Evolutionary conservation across 768 basidiomycete species (phyloP).

Genomic region (Mycena capillaripes): DNA sequence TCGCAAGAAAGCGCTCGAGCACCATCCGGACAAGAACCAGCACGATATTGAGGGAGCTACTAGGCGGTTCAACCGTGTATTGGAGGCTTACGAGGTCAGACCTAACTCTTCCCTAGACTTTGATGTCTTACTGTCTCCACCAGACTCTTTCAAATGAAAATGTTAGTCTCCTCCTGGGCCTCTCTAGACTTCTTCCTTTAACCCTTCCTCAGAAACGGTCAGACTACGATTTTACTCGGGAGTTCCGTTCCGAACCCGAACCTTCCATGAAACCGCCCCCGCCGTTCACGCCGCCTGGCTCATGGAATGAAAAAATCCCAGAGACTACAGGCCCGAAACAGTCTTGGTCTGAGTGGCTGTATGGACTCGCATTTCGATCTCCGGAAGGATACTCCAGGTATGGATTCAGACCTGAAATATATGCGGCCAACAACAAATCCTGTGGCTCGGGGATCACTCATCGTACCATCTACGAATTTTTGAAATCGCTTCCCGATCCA

Average conservation of each 20-base stretch:
- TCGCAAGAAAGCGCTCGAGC: slow-evolving; percentile 72
- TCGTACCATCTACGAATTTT: background rate
- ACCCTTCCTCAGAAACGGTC: slow-evolving; percentile 10
- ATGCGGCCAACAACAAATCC: background rate
- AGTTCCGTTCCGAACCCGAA: background rate
- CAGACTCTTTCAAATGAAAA: slow-evolving; percentile 35
- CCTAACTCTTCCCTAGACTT: too few relatives aligned
- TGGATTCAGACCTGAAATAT: slow-evolving; percentile 12
- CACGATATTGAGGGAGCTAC: slow-evolving; percentile 77
- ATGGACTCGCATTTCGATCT: background rate
- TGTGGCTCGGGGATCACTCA: background rate
- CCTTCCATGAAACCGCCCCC: background rate
- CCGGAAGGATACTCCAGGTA: background rate
- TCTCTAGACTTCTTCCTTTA: background rate
- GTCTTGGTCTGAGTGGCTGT: slow-evolving; percentile 26
- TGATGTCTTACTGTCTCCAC: background rate
- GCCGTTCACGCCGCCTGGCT: slow-evolving; percentile 11
- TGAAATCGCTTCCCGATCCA: background rate
- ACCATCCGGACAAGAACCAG: slow-evolving; percentile 81
- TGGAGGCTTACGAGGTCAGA: slow-evolving; percentile 84
- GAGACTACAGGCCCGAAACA: background rate
- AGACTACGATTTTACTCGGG: slow-evolving; percentile 7
- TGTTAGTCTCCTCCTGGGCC: slow-evolving; percentile 5
- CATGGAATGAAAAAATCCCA: slow-evolving; percentile 12
- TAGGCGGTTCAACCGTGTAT: slow-evolving; percentile 74